Evolutionary conservation across 768 basidiomycete genomes (phyloP).

Genomic region (Exsudoporus frostii): DNA sequence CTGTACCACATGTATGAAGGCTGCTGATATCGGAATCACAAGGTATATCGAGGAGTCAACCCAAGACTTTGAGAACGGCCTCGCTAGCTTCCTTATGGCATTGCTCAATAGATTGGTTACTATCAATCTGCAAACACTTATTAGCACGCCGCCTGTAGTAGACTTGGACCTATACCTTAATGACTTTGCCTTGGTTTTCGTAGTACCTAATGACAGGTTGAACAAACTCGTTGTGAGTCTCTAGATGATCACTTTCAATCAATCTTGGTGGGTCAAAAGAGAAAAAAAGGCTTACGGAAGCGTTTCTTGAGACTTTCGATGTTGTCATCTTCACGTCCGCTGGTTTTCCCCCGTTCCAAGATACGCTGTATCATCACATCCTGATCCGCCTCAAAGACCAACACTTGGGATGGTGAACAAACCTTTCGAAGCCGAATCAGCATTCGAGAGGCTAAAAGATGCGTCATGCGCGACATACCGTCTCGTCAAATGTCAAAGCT

Average conservation of each 20-base stretch:
- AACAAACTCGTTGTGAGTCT: conserved; percentile 79
- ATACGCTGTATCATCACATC: conserved; percentile 84
- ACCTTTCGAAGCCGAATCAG: conserved; percentile 46
- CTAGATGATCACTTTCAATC: conserved; percentile 34
- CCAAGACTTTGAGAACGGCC: conserved; percentile 51
- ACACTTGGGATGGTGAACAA: conserved; percentile 71
- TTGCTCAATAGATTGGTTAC: conserved; percentile 62
- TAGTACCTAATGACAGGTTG: conserved; percentile 95
- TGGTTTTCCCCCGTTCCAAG: conserved; percentile 88
- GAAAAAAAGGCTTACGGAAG: conserved; percentile 59
- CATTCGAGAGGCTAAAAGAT: not conserved
- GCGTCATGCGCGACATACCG: conserved; percentile 45
- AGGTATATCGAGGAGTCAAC: conserved; percentile 15
- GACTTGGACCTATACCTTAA: conserved; percentile 50
- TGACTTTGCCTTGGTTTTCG: conserved; percentile 60
- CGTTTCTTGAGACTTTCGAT: conserved; percentile 90
- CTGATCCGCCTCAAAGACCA: conserved; percentile 87
- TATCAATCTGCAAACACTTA: conserved; percentile 53
- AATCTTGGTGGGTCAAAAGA: not conserved
- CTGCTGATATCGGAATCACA: not conserved
- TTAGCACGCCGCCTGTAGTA: not conserved
- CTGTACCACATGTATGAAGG: not conserved
- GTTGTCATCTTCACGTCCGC: conserved; percentile 96
- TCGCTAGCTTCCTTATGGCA: conserved; percentile 61
- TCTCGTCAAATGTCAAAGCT: conserved; percentile 84